A percentile compares a stretch with the other conserved stretches of the same genome.
phyloP scores from a whole-genome alignment of 805 yeast genomes.

The Ogataea henricii region DNA sequence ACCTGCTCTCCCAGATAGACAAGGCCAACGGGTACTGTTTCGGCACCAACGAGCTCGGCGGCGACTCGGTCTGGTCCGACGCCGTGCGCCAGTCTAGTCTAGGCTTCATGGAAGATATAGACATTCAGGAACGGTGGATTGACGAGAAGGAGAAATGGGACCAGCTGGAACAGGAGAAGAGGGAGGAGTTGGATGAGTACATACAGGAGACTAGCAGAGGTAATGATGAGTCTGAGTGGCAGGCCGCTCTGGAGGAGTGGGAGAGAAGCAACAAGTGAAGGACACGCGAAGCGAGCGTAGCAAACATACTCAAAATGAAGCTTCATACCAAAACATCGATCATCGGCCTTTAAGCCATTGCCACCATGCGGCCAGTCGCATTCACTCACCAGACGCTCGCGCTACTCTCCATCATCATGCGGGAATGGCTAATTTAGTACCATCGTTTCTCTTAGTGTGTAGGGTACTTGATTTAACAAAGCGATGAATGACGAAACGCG shows the following conservation, averaged over 20 bases:
- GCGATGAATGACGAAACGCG: too few species aligned
- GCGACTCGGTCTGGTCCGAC: slow-evolving; percentile 98
- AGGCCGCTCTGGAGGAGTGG: slow-evolving; percentile 60
- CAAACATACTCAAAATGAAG: neutral
- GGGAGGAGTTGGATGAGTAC: slow-evolving; percentile 39
- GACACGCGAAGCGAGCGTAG: neutral
- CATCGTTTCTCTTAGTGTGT: too few species aligned
- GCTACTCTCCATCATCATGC: too few species aligned
- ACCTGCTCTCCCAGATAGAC: slow-evolving; percentile 73
- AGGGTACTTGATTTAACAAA: too few species aligned
- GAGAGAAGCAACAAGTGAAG: slow-evolving; percentile 36
- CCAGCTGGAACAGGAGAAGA: slow-evolving; percentile 51
- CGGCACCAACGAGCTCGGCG: slow-evolving; percentile 92
- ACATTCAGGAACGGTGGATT: slow-evolving; percentile 94
- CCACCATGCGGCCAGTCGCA: too few species aligned
- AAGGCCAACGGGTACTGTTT: slow-evolving; percentile 92
- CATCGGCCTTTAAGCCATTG: too few species aligned
- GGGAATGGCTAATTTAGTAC: too few species aligned
- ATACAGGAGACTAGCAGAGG: slow-evolving; percentile 41
- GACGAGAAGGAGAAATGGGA: slow-evolving; percentile 82
- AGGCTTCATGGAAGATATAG: slow-evolving; percentile 58
- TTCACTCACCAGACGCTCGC: too few species aligned
- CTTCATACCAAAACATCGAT: too few species aligned
- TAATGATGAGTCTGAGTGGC: slow-evolving; percentile 73
- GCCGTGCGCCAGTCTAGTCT: slow-evolving; percentile 74